phyloP scores from a whole-genome alignment of 1,284 basidiomycete species.

The Heterobasidion irregulare region DNA sequence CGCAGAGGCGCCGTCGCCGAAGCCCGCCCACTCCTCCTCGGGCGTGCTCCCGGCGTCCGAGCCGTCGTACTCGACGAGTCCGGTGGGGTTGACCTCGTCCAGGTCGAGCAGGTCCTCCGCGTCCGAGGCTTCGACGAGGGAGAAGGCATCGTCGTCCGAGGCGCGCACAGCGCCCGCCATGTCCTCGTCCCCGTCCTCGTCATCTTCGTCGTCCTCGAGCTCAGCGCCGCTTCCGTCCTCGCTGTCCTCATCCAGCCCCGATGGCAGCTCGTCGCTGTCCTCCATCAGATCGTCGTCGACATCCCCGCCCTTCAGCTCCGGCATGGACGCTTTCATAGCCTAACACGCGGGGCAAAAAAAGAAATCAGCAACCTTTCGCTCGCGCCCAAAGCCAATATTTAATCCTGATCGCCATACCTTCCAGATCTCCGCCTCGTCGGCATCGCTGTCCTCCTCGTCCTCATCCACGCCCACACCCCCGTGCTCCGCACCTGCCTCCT shows the following conservation, averaged over 20 bases:
- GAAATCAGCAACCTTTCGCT: background rate
- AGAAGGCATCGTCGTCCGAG: constrained; percentile 33
- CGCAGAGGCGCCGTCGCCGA: constrained; percentile 25
- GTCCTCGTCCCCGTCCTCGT: constrained; percentile 18
- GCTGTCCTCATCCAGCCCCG: constrained; percentile 12
- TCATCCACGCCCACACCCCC: constrained; percentile 23
- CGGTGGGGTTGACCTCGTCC: constrained; percentile 37
- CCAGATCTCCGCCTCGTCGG: constrained; percentile 72
- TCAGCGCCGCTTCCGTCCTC: constrained; percentile 21
- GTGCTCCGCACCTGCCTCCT: constrained; percentile 25
- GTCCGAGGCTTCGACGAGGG: constrained; percentile 59
- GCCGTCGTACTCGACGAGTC: constrained; percentile 52
- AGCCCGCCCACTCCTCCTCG: constrained; percentile 49
- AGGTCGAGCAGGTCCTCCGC: constrained; percentile 59
- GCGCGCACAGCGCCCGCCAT: constrained; percentile 24
- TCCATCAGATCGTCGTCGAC: constrained; percentile 24
- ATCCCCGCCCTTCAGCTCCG: constrained; percentile 27
- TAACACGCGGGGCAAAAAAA: constrained; percentile 18
- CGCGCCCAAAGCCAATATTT: background rate
- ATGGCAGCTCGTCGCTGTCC: constrained; percentile 20
- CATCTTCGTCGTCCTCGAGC: constrained; percentile 18
- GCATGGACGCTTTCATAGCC: constrained; percentile 83
- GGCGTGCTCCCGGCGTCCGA: constrained; percentile 28
- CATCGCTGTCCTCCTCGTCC: constrained; percentile 30
- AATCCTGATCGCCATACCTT: constrained; percentile 41